Evolutionary conservation across 352 stramenopile species (phyloP).

Genomic region (Phytophthora megakarya): DNA sequence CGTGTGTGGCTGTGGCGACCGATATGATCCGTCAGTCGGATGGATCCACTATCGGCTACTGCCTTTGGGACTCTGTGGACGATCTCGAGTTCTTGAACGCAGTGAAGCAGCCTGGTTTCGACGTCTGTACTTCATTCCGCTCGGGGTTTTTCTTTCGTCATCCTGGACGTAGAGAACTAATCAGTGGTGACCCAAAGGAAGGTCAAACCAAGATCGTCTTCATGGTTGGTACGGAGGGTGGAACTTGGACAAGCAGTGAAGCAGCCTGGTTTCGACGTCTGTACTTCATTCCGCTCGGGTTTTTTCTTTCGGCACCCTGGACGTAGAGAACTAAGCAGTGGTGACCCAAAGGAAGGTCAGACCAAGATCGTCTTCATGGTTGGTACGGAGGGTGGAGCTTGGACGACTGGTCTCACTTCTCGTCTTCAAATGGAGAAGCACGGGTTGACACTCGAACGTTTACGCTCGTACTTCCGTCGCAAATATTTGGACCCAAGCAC

Average conservation of each 20-base stretch:
- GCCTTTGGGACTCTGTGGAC: slow-evolving; percentile 59
- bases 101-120: slow-evolving; percentile 21
- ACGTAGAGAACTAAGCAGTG: slow-evolving; percentile 12
- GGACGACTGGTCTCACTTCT: slow-evolving; percentile 30
- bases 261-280: slow-evolving; percentile 19
- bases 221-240: slow-evolving; percentile 47
- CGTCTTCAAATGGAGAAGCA: slow-evolving; percentile 49
- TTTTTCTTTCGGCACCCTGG: slow-evolving; percentile 47
- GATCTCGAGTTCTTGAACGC: slow-evolving; percentile 20
- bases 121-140: slow-evolving; percentile 39
- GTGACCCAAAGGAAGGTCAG: slow-evolving; percentile 9
- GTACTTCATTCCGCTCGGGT: slow-evolving; percentile 52
- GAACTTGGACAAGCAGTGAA: slow-evolving; percentile 27
- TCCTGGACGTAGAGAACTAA: slow-evolving; percentile 16
- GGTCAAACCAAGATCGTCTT: slow-evolving; percentile 57
- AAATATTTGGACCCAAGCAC: slow-evolving; percentile 46
- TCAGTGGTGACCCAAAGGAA: slow-evolving; percentile 11
- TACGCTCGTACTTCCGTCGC: slow-evolving; percentile 49
- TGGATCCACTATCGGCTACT: slow-evolving; percentile 58
- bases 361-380: slow-evolving; percentile 68
- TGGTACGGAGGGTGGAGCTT: slow-evolving; percentile 38
- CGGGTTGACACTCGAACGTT: slow-evolving; percentile 35
- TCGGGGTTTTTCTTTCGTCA: slow-evolving; percentile 55
- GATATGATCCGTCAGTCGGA: slow-evolving; percentile 40
- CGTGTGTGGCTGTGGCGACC: slow-evolving; percentile 38